Evolutionary conservation across 257 asterid genomes (phyloP).

Genomic region (Rubia yunnanensis): DNA sequence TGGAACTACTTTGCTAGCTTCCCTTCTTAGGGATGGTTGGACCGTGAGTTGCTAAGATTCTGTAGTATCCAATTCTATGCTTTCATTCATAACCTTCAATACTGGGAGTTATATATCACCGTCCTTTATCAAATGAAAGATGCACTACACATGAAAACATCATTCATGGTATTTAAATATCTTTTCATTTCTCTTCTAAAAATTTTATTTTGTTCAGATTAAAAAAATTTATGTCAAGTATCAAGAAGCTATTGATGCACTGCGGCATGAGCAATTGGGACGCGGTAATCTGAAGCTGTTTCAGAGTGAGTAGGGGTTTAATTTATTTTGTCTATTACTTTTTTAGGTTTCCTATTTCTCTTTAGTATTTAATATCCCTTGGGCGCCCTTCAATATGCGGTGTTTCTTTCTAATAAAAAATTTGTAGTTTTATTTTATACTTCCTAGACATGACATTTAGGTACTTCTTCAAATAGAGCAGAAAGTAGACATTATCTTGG

Average conservation of each 20-base stretch:
- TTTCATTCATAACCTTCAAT: too few species aligned
- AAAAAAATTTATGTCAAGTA: constrained; percentile 70
- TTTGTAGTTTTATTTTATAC: background rate
- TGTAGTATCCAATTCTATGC: too few species aligned
- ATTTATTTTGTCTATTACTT: background rate
- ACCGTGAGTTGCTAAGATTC: constrained; percentile 49
- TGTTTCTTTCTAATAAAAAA: background rate
- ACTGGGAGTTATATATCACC: too few species aligned
- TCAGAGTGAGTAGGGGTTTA: constrained; percentile 65
- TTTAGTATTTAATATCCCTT: background rate
- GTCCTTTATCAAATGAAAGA: too few species aligned
- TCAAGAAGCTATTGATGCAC: constrained; percentile 91
- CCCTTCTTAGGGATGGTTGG: constrained; percentile 98
- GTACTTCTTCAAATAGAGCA: constrained; percentile 80
- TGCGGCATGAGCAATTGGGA: constrained; percentile 85
- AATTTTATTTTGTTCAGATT: constrained; percentile 32
- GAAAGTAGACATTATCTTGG: constrained; percentile 72
- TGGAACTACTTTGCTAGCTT: constrained; percentile 93
- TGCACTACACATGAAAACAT: too few species aligned
- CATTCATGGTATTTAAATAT: too few species aligned
- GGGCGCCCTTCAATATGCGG: background rate
- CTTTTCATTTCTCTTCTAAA: background rate
- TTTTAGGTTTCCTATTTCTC: background rate
- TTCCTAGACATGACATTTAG: constrained; percentile 18
- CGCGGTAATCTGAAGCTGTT: constrained; percentile 75